Evolutionary conservation across 2,329 filamentous ascomycete genomes (phyloP), one percentile per base, ranked within the genome.

Genomic region (Talaromyces pinophilus): DNA sequence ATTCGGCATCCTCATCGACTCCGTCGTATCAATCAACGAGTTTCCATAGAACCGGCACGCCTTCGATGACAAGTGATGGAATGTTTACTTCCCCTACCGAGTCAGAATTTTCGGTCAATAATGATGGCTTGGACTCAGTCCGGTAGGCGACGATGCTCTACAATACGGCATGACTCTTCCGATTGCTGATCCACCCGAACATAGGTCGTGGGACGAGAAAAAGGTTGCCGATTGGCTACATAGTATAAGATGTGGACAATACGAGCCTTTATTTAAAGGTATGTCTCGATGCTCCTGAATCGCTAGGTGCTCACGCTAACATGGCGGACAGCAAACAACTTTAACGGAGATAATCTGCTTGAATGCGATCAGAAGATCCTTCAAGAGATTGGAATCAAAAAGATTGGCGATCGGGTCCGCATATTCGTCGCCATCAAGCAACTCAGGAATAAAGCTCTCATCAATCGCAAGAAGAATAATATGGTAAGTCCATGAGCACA

Each of bases 321-420:
- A 17, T 10, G 25, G 8, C 6, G 11, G 62, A 30, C 68, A 87
- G 85, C 89, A 76, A 97, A 99, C 78, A 92, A 98, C 79, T 97
- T 99, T 82, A 99, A 95, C 76, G 95, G 95, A 73, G 93, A 97
- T 81, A 97, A 96, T 76, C 84, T 99, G 54, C 85, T 99, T 72
- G 95, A 99, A 80, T 94, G 97, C 85, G 95, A 99, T 79, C 96
- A 97, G 83, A 90, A 93, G 65, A 92, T 96, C 48, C 85, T 99
- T 69, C 96, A 97, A 79, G 95, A 99, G 78, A 96, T 99, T 88
- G 95, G 95, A 52, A 94, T 99, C 72, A 96, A 97, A 72, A 99
- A 98, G 80, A 92, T 99, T 70, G 95, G 95, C 70, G 95, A 99
- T 78, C 89, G 95, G 63, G 94, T 99, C 42, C 91, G 94, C 69